Percentiles rank a stretch among this genome's conserved stretches.
Conservation (phyloP, 257 asterid genomes). For the Solanum pimpinellifolium region DNA sequence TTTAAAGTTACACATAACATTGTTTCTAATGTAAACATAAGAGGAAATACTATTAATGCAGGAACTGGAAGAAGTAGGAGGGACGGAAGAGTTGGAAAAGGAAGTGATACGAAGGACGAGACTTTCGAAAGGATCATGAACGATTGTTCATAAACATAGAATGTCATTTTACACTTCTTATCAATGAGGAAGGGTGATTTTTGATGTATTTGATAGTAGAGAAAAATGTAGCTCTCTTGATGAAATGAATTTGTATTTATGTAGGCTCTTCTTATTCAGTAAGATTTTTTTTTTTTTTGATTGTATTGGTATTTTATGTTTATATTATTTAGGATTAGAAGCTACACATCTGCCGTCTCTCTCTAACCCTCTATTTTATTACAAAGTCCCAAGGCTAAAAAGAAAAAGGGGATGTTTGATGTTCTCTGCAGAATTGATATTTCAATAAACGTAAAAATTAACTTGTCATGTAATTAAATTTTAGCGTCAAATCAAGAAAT, state of each 20-base stretch:
- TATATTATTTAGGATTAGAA: neutral
- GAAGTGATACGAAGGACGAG: constrained; percentile 53
- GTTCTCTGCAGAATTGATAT: neutral
- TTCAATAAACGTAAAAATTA: neutral
- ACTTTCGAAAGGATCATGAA: constrained; percentile 35
- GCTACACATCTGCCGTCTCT: too few species aligned
- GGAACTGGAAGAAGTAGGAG: constrained; percentile 92
- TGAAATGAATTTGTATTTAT: neutral
- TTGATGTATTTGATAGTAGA: neutral
- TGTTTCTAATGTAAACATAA: neutral
- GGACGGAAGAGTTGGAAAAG: constrained; percentile 60
- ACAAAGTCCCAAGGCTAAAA: neutral
- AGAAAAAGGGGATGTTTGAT: neutral
- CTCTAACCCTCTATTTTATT: neutral
- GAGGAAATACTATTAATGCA: constrained; percentile 6
- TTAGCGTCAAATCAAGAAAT: neutral
- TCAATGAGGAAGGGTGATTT: neutral
- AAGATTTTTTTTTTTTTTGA: neutral
- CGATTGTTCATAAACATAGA: neutral
- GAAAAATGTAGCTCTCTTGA: neutral
- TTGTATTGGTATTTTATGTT: neutral
- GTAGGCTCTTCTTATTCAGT: neutral
- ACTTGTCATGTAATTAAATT: neutral
- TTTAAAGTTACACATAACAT: neutral
- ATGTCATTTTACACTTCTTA: neutral